Evolutionary conservation across 495 filamentous ascomycete genomes (phyloP), one percentile per base, ranked within the genome.

Genomic region (Aspergillus avenaceus): DNA sequence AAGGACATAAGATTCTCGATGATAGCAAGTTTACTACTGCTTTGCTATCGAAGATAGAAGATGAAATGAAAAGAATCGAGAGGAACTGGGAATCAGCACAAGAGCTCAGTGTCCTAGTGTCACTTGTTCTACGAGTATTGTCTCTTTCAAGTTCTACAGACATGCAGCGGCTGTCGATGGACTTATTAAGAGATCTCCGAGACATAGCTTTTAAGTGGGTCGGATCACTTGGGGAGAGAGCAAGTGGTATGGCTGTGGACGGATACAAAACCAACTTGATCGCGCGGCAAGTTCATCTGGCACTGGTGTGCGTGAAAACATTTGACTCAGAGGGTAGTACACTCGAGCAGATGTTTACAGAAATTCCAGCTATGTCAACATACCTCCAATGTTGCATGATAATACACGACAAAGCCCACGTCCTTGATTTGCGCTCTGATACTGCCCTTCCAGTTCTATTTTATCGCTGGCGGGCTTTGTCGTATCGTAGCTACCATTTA

Each of bases 81-180:
- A 70, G 69, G 11, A 83, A 82, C 42, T 83, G 79, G 79, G 60
- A 76, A 40, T 70, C 64, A 8, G 61, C 59, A 8, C 52, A 66
- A 24, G 76, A 66, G 5, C 59, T 75, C 0, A 49, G 62, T 24
- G 57, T 51, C 0, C 65, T 80, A 23, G 63, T 75, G 9, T 28
- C 52, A 7, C 45, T 78, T 12, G 46, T 63, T 0, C 42, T 58
- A 13, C 63, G 70, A 36, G 37, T 81, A 3, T 42, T 76, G 6
- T 70, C 72, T 0, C 54, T 76, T 0, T 64, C 63, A 1, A 23
- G 52, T 6, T 54, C 25, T 13, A 18, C 29, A 1, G 37, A 32
- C 1, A 52, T 65, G 4, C 50, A 55, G 0, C 31, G 29, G n/a
- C 2, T 29, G 19, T 58, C 49, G 23, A 12, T 58, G 23, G 26